Conservation (phyloP, 176 grass and related monocot species). For the Panicum miliaceum region DNA sequence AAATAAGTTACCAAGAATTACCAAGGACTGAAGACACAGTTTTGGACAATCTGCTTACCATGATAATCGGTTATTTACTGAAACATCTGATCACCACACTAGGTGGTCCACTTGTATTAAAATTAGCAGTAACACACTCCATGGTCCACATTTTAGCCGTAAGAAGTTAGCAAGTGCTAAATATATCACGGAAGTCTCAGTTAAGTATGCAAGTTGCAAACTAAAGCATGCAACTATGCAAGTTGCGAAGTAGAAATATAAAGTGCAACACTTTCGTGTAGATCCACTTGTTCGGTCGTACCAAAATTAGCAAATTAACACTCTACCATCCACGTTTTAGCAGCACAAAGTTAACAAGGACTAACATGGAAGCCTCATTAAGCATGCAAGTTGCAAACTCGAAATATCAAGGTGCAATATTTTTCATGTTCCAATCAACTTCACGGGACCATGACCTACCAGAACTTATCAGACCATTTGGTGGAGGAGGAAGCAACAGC, state of each 20-base stretch:
- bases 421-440: conserved; percentile 39
- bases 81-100: conserved; percentile 24
- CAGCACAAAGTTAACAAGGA: conserved; percentile 25
- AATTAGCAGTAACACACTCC: not conserved
- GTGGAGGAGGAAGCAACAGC: conserved; percentile 41
- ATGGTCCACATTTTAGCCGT: not conserved
- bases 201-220: conserved; percentile 25
- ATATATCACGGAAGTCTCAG: conserved; percentile 34
- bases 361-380: conserved; percentile 23
- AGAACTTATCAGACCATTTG: conserved; percentile 30
- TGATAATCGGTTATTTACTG: conserved; percentile 25
- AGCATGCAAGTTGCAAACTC: conserved; percentile 44
- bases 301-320: conserved; percentile 3
- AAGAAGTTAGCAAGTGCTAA: conserved; percentile 1
- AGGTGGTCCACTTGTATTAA: conserved; percentile 26
- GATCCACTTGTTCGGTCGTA: not conserved
- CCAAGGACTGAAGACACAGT: conserved; percentile 27
- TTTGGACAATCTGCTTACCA: conserved; percentile 27
- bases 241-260: conserved; percentile 32
- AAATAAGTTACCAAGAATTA: not conserved
- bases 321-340: not conserved
- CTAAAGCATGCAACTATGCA: conserved; percentile 11
- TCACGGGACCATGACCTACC: conserved; percentile 4
- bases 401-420: conserved; percentile 20
- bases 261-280: conserved; percentile 11